Conservation (phyloP, 192 early-diverging fungal species). For the Podila clonocystis region DNA sequence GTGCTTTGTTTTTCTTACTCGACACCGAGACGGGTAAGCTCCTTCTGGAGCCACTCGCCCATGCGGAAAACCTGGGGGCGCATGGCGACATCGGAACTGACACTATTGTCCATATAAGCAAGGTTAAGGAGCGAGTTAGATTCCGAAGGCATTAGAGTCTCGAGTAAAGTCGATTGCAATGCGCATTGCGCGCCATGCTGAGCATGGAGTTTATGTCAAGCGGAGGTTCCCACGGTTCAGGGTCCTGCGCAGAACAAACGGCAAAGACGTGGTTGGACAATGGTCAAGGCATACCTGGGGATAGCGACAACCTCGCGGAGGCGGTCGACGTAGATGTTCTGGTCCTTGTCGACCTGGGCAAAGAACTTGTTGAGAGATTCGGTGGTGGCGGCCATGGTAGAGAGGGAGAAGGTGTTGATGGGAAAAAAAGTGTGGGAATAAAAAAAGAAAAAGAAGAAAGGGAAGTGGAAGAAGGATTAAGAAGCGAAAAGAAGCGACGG, state of each 20-base stretch:
- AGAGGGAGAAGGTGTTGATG: background rate
- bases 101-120: conserved; percentile 52
- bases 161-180: no score
- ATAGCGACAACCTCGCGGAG: conserved; percentile 92
- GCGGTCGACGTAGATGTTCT: conserved; percentile 83
- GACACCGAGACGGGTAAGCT: conserved; percentile 80
- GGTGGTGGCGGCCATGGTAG: conserved; percentile 28
- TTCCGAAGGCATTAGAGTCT: no score
- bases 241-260: background rate
- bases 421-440: conserved; percentile 6
- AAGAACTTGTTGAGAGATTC: conserved; percentile 62
- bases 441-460: conserved; percentile 7
- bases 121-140: no score
- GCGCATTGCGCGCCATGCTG: no score
- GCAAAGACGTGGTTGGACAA: background rate
- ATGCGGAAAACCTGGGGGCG: conserved; percentile 89
- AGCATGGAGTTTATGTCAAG: no score
- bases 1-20: conserved; percentile 14
- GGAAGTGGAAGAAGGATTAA: conserved; percentile 4
- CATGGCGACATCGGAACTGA: conserved; percentile 76
- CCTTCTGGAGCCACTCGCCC: conserved; percentile 85
- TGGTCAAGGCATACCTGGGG: conserved; percentile 67
- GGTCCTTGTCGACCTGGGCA: conserved; percentile 80
- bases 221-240: background rate
- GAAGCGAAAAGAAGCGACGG: no score